Evolutionary conservation across 208 protist species (phyloP), one percentile per base, ranked within the genome.

Genomic region (Entamoeba moshkovskii): DNA sequence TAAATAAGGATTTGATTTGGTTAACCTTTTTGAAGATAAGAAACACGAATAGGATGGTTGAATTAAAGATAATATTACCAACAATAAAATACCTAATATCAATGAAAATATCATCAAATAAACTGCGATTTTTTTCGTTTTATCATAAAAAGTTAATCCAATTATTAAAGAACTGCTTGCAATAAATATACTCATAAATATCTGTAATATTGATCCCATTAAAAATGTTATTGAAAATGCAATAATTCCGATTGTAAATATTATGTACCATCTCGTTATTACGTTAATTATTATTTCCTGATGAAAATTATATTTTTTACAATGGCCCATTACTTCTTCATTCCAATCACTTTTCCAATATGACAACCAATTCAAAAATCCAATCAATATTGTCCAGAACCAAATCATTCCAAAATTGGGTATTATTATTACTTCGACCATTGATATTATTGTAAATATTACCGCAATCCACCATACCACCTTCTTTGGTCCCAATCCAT

Each of bases 311-410:
- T 18, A 18, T 25, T 59, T 18, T 59, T 59, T 59, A 59, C 49
- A 59, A 8, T 18, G 18, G 13, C 18, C 13, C 18, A 18, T 59
- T 29, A 38, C 59, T 42, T 85, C 59, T 33, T 85, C 59, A 42
- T 85, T 85, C 59, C 59, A 85, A 85, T 85, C 59, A 85, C 59
- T 42, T 85, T 38, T 85, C 59, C 59, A 85, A 85, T 85, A 85
- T 33, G 59, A 85, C 1, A 85, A 38, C 59, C 59, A 85, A 85
- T 38, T 42, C 13, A 85, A 13, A 38, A 85, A 85, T 42, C 18
- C 11, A 38, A 38, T 29, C 16, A 85, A 8, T 33, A 85, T 85
- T 13, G 59, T 85, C 59, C 59, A 85, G 8, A 85, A 0, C 59
- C 59, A 85, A 42, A 85, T 38, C 59, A 85, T 85, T 38, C 59